A percentile compares a stretch with the other conserved stretches of the same genome.
Conservation (phyloP, 2,329 filamentous ascomycete species). For the Pezizomycotina sp. region DNA sequence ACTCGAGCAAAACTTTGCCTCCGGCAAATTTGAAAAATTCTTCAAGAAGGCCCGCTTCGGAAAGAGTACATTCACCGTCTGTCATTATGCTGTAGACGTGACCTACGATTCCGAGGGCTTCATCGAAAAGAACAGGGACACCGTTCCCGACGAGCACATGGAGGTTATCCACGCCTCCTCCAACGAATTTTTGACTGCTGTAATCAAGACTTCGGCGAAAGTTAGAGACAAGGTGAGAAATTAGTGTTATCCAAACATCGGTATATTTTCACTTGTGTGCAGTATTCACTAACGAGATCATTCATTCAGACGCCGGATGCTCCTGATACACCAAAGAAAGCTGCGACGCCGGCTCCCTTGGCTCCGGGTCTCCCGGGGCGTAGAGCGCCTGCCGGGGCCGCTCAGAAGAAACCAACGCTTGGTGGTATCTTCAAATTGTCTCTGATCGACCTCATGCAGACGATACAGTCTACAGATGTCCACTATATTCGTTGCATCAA, state of each 20-base stretch:
- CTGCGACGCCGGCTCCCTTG: slow-evolving; percentile 43
- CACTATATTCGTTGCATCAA: slow-evolving; percentile 99
- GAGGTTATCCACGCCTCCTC: slow-evolving; percentile 70
- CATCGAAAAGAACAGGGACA: slow-evolving; percentile 98
- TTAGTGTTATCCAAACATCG: too few species aligned
- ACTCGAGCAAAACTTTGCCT: slow-evolving; percentile 87
- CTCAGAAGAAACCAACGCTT: slow-evolving; percentile 89
- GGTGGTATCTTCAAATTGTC: slow-evolving; percentile 98
- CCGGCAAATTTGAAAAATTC: slow-evolving; percentile 72
- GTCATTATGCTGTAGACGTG: slow-evolving; percentile 94
- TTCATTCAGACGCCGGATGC: slow-evolving; percentile 4
- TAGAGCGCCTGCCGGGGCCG: slow-evolving; percentile 66
- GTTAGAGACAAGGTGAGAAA: slow-evolving; percentile 72
- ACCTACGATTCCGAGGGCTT: slow-evolving; percentile 98
- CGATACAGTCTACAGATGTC: slow-evolving; percentile 93
- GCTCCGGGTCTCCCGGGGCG: slow-evolving; percentile 61
- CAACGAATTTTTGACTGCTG: slow-evolving; percentile 69
- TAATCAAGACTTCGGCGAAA: slow-evolving; percentile 67
- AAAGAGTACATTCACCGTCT: slow-evolving; percentile 93
- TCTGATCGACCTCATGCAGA: slow-evolving; percentile 92
- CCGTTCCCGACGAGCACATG: slow-evolving; percentile 95
- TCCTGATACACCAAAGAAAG: slow-evolving; percentile 9
- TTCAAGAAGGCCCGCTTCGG: slow-evolving; percentile 98
- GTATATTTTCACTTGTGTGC: too few species aligned
- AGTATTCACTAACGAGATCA: slow-evolving; percentile 25